Evolutionary conservation across 2,329 filamentous ascomycete species (phyloP), one percentile per base, ranked within the genome.

Genomic region (Penicillium sp.): DNA sequence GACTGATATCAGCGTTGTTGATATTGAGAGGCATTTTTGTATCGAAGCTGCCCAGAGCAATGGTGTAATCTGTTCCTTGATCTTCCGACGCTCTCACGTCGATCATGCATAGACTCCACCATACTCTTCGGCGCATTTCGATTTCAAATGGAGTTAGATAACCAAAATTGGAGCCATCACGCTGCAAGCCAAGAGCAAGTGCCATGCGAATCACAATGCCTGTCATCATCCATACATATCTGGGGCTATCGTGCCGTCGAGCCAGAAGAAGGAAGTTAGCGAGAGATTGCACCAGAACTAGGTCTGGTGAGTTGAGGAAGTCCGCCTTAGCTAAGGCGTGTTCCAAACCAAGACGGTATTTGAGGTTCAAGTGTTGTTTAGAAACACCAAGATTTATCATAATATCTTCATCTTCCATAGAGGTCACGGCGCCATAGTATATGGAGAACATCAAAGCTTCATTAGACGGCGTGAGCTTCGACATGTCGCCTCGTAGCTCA

Each of bases 11-110:
- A 3, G 67, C 67, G 41, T 82, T 79, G 58, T 84, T 79, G 44
- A 83, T 73, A 45, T 82, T 82, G 5, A 76, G 61, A 1, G 82
- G 81, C 9, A 79, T 64, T 53, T 75, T 79, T 0, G 86, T 87
- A 65, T 89, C 86, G 63, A 84, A 89, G 11, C 80, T 80, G 13
- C 81, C 78, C 48, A 83, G 78, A 2, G 79, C 70, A 43, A 89
- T 86, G 0, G 82, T 83, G 3, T 84, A 82, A 57, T 88, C 85
- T 22, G 82, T 84, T 0, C 85, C 85, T 65, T 88, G 84, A 56
- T 88, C 84, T 64, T 88, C 86, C 0, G 84, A 83, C 1, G 85
- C 79, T 57, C 86, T 75, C 3, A 80, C 78, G 65, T 89, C 86
- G 0, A 89, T 72, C 14, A 86, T 75, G 62, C 66, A 72, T 24